Base-by-base conservation (phyloP, 2,329 filamentous ascomycete genomes). In the Xylariaceae sp. region DNA sequence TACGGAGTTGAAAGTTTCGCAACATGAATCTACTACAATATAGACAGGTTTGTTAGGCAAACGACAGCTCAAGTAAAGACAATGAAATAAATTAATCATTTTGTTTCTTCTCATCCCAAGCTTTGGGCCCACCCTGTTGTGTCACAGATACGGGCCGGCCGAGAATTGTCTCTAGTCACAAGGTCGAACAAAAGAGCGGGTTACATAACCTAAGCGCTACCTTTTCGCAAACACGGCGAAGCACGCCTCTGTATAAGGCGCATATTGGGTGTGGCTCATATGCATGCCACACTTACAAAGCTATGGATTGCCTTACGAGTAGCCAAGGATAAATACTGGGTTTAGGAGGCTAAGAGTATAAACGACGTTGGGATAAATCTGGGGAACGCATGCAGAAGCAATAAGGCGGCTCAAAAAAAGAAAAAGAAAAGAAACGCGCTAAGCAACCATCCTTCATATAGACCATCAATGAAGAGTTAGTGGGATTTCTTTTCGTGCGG, bases 31-130 rank as follows among this genome's bases (percentile, higher is more conserved):
- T 32, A 8, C 9, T 9, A 18, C 11, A 23, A 15, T 23, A n/a
- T 6, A 15, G 11, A 43, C 9, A 41, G n/a, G 37, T 48, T 48
- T 44, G 51, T 33, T 27, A 16, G 36, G 46, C 52, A 50, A 53
- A 50, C n/a, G 18, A 42, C 9, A 18, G 32, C 24, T n/a, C 18
- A 42, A 29, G 40, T 24, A 27, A 16, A 41, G 32, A 6, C n/a
- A 20, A 2, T 13, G 26, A 7, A 15, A 6, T 30, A 47, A 29
- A 8, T 18, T 9, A 24, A 36, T 36, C 20, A 18, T 16, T 23
- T 27, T 40, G 29, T 23, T 41, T 37, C 41, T 15, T 16, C 21
- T 41, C 36, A 21, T 49, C 43, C 20, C 33, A 45, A 36, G 6
- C 27, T 32, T 39, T 20, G 16, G 36, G 26, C 16, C 40, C 32